Base-by-base conservation (phyloP, 163 green algal genomes). In the Scenedesmus sp. region DNA sequence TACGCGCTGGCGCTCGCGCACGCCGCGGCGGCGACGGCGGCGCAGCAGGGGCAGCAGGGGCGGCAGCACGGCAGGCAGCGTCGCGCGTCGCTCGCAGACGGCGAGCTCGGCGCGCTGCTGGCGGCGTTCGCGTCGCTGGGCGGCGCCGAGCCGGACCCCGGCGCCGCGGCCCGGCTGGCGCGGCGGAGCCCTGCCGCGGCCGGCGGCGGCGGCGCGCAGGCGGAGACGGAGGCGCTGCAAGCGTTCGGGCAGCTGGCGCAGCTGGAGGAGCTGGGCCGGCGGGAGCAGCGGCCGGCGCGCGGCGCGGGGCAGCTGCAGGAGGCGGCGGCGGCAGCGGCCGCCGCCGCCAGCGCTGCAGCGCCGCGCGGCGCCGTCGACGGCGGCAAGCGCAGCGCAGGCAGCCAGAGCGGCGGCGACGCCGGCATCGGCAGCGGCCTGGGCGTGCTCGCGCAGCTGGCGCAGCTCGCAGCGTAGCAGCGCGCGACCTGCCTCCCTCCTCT, bases 1-100 rank as follows among this genome's bases (percentile, higher is more conserved):
- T 77, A 77, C 28, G 54, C 69, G 33, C 54, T 77, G 33, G 69
- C 54, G 44, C n/a, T n/a, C n/a, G n/a, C n/a, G n/a, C n/a, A n/a
- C n/a, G n/a, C n/a, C n/a, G 69, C 47, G 22, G 34, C 45, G 22
- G 31, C 60, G 51, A 48, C 44, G 28, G 54, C 53, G 28, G 44
- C 58, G 4, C 28, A 51, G 36, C 69, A 76, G 51, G 50, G 66
- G 69, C 24, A 58, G 20, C 42, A 22, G 17, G 3, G 5, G n/a
- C 20, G 4, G 22, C 4, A 20, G n/a, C 18, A 11, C n/a, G 17
- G 4, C 36, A 31, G 33, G 22, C 36, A 14, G 36, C 9, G 39
- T 20, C 4, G 33, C 24, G 1, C 31, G 63, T 2, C 51, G 54
- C 69, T 67, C 13, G 22, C 28, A 11, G 50, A 64, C 26, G 29